phyloP scores from a whole-genome alignment of 2,329 filamentous ascomycete species.

The Huntiella savannae region DNA sequence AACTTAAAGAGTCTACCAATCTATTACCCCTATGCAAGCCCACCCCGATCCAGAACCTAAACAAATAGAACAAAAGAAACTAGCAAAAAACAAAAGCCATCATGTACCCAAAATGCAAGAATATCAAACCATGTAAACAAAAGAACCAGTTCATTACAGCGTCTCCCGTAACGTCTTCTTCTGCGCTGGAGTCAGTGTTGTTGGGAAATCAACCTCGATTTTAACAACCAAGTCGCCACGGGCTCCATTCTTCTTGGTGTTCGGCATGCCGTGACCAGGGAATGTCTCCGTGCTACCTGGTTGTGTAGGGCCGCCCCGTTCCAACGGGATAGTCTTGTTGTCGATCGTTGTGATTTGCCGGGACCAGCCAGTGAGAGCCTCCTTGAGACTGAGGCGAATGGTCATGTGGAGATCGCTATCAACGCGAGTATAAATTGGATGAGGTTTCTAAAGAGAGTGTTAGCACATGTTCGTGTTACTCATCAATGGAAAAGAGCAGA shows the following conservation, averaged over 20 bases:
- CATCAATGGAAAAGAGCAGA: background rate
- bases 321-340: slow-evolving; percentile 61
- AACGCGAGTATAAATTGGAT: slow-evolving; percentile 67
- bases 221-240: slow-evolving; percentile 77
- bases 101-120: background rate
- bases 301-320: slow-evolving; percentile 67
- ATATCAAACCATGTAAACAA: slow-evolving; percentile 3
- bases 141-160: slow-evolving; percentile 22
- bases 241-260: slow-evolving; percentile 70
- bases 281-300: slow-evolving; percentile 67
- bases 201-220: slow-evolving; percentile 86
- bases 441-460: slow-evolving; percentile 51
- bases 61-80: slow-evolving; percentile 4
- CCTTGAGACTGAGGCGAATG: slow-evolving; percentile 72
- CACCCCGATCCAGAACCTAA: background rate
- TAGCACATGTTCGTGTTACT: slow-evolving; percentile 18
- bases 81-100: background rate
- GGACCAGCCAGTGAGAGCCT: slow-evolving; percentile 85
- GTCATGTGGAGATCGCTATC: slow-evolving; percentile 70
- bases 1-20: too few relatives aligned
- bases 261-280: slow-evolving; percentile 80
- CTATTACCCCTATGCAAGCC: too few relatives aligned
- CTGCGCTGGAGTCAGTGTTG: slow-evolving; percentile 53
- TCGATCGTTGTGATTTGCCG: slow-evolving; percentile 88
- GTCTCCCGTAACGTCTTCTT: slow-evolving; percentile 69